A percentile compares a stretch with the other conserved stretches of the same genome.
phyloP scores from a whole-genome alignment of 139 green algal species.

The Pycnococcus provasolii region DNA sequence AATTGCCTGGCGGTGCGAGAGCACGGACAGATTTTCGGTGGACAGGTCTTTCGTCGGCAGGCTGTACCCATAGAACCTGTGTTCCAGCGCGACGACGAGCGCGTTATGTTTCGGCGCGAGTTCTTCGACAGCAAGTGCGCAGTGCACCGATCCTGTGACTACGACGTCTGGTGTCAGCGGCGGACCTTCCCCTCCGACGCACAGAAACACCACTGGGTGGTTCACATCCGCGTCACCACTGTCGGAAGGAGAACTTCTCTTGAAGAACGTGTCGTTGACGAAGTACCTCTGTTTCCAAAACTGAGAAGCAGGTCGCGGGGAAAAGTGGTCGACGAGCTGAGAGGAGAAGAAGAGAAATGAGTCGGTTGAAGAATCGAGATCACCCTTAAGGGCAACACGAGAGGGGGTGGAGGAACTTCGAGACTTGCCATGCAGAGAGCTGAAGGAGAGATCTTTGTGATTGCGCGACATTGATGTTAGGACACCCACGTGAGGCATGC shows the following conservation, averaged over 20 bases:
- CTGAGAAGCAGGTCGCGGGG: background rate
- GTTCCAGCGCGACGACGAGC: slow-evolving; percentile 20
- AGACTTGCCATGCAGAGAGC: too few relatives aligned
- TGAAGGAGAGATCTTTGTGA: too few relatives aligned
- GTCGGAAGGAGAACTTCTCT: background rate
- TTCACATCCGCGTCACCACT: background rate
- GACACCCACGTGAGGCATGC: too few relatives aligned
- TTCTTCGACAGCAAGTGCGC: background rate
- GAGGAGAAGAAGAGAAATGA: too few relatives aligned
- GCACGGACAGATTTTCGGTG: background rate
- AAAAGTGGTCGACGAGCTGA: background rate
- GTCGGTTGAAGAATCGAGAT: too few relatives aligned
- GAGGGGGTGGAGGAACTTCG: too few relatives aligned
- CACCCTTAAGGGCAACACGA: too few relatives aligned
- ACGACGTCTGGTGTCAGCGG: slow-evolving; percentile 15
- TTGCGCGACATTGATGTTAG: too few relatives aligned
- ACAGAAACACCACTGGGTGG: slow-evolving; percentile 20
- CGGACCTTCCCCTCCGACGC: slow-evolving; percentile 27
- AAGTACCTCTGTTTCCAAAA: slow-evolving; percentile 25
- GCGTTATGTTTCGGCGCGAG: slow-evolving; percentile 5
- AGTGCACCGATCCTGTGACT: slow-evolving; percentile 9
- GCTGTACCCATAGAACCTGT: slow-evolving; percentile 21
- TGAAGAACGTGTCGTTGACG: slow-evolving; percentile 24
- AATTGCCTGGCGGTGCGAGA: slow-evolving; percentile 12
- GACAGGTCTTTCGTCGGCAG: slow-evolving; percentile 9